Evolutionary conservation across 805 yeast species (phyloP).

Genomic region (Tetrapisispora arboricola): DNA sequence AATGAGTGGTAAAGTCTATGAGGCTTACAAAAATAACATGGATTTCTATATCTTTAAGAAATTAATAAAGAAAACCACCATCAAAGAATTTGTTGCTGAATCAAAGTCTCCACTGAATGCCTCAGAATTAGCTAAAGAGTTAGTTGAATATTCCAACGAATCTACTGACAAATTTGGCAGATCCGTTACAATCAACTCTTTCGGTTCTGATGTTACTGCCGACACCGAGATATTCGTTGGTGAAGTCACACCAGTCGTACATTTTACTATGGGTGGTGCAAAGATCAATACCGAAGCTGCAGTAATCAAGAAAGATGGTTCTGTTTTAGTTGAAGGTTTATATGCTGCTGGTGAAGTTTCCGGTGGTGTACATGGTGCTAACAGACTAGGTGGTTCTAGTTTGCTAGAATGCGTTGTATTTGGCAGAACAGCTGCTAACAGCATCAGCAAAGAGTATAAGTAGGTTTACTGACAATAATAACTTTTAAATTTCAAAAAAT

Average conservation of each 20-base stretch:
- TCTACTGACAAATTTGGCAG: slow-evolving; percentile 31
- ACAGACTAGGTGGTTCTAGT: slow-evolving; percentile 51
- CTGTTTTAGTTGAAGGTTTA: slow-evolving; percentile 33
- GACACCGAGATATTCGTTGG: slow-evolving; percentile 35
- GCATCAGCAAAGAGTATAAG: slow-evolving; percentile 11
- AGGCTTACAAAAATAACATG: slow-evolving; percentile 38
- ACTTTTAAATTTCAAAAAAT: too few species aligned
- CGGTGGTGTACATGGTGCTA: slow-evolving; percentile 60
- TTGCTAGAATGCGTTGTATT: slow-evolving; percentile 52
- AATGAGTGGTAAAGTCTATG: slow-evolving; percentile 36
- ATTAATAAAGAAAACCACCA: slow-evolving; percentile 25
- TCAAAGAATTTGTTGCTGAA: slow-evolving; percentile 24
- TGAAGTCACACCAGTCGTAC: slow-evolving; percentile 50
- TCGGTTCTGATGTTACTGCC: slow-evolving; percentile 15
- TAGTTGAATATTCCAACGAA: slow-evolving; percentile 16
- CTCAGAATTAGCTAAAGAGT: slow-evolving; percentile 15
- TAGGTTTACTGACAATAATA: not conserved
- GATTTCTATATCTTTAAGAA: slow-evolving; percentile 40
- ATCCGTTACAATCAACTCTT: slow-evolving; percentile 24
- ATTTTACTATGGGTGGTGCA: slow-evolving; percentile 62
- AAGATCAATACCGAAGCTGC: slow-evolving; percentile 40
- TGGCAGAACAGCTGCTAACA: slow-evolving; percentile 42
- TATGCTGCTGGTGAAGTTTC: slow-evolving; percentile 60
- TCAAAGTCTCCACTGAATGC: slow-evolving; percentile 15
- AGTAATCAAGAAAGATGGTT: slow-evolving; percentile 29